Evolutionary conservation across 768 basidiomycete species (phyloP), one percentile per base, ranked within the genome.

Genomic region (Podaxis carcinomalis): DNA sequence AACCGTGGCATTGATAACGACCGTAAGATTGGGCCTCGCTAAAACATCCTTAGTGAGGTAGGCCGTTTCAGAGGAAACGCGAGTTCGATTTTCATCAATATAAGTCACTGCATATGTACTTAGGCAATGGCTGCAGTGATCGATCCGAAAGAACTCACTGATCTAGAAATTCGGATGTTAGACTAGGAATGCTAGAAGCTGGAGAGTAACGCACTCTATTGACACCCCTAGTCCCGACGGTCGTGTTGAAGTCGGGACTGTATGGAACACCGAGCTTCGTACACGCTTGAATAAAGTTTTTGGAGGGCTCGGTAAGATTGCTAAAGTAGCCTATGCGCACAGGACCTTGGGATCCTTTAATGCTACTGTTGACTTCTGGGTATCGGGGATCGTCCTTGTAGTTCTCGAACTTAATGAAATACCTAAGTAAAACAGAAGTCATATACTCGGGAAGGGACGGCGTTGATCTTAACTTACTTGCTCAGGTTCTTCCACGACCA

Each of bases 31-130:
- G 3, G 81, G 79, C 37, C 88, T 74, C 2, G 77, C 74, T 21
- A 88, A 75, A 27, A 88, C 86, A 0, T 83, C 75, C 0, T 77
- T 70, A 0, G 88, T 87, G 36, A 90, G 76, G 66, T 89, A 90
- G 1, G 87, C 85, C 0, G 80, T 69, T 66, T 89, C 85, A 1
- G 83, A 76, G 4, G 87, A 82, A 1, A 84, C 83, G 0, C 88
- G 80, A 49, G 72, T 72, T 6, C 80, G 75, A 1, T 68, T 74
- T 27, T 76, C 64, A 62, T 85, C 78, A 50, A 89, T 79, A 65
- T 84, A 90, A 0, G 87, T 88, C 83, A 88, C 88, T 89, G 62
- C 32, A 32, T 6, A 47, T 37, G 5, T 49, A 19, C 57, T 63
- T 53, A 62, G 42, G 52, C 23, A 42, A 19, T 1, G 19, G 56